A percentile compares a stretch with the other conserved stretches of the same genome.
These are phyloP conservation scores for Penicillium lividum DNA, from an alignment of 495 filamentous ascomycete genomes.

Conservation along the genomic window DNA sequence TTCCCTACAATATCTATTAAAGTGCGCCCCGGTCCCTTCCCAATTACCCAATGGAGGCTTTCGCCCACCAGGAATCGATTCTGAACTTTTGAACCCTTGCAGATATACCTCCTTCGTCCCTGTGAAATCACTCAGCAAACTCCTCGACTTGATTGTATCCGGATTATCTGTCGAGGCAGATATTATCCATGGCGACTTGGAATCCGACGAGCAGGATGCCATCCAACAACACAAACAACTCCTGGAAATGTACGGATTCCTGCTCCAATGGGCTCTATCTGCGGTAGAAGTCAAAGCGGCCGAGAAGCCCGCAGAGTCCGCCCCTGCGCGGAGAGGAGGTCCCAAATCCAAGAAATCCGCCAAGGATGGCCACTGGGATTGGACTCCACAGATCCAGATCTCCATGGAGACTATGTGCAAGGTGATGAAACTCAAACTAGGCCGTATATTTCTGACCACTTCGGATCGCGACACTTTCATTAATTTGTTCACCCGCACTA, in stretches of 20 bases:
- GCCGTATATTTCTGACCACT: conserved; percentile 90
- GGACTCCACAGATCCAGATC: conserved; percentile 78
- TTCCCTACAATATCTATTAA: conserved; percentile 91
- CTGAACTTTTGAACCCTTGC: conserved; percentile 63
- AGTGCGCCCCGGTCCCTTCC: conserved; percentile 78
- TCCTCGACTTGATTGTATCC: conserved; percentile 90
- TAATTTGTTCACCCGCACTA: conserved; percentile 86
- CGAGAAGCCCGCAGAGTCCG: conserved; percentile 74
- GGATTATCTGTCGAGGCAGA: conserved; percentile 94
- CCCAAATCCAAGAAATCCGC: conserved; percentile 77
- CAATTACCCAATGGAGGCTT: conserved; percentile 37
- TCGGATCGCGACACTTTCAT: conserved; percentile 97
- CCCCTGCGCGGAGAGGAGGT: conserved; percentile 66
- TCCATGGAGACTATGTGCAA: conserved; percentile 95
- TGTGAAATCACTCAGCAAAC: conserved; percentile 79
- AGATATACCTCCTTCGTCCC: conserved; percentile 86
- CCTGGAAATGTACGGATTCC: conserved; percentile 91
- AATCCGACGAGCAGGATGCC: conserved; percentile 86
- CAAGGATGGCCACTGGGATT: conserved; percentile 85
- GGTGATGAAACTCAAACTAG: conserved; percentile 87
- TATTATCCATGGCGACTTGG: conserved; percentile 78
- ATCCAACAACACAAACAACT: conserved; percentile 83
- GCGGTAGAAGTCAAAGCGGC: conserved; percentile 91
- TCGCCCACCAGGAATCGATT: conserved; percentile 47
- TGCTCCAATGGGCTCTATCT: conserved; percentile 92